Evolutionary conservation across 805 yeast genomes (phyloP).

Genomic region (Komagataella ulmi): DNA sequence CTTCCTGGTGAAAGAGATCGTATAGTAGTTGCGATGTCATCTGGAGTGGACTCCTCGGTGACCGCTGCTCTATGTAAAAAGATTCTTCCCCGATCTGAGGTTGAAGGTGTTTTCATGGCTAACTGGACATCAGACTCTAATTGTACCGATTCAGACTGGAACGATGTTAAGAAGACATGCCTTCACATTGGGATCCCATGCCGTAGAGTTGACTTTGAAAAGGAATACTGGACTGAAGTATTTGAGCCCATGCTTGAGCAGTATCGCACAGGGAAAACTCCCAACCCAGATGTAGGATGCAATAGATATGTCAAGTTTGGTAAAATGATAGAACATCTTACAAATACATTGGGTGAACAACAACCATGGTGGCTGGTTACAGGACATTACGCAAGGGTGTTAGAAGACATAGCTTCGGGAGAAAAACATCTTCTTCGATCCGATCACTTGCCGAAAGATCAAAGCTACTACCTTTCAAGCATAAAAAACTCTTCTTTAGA

Average conservation of each 20-base stretch:
- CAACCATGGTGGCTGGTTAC: conserved; percentile 76
- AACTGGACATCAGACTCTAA: conserved; percentile 57
- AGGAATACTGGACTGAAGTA: conserved; percentile 86
- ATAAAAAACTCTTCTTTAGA: conserved; percentile 31
- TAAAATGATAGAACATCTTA: conserved; percentile 43
- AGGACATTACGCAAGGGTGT: conserved; percentile 64
- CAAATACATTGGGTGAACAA: conserved; percentile 17
- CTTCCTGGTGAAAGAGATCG: conserved; percentile 40
- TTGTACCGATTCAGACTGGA: conserved; percentile 85
- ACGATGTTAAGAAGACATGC: conserved; percentile 60
- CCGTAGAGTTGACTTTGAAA: conserved; percentile 71
- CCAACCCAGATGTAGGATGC: conserved; percentile 91
- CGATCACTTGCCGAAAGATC: conserved; percentile 57
- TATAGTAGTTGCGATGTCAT: conserved; percentile 82
- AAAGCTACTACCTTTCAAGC: conserved; percentile 78
- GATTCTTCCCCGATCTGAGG: conserved; percentile 41
- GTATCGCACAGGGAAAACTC: conserved; percentile 68
- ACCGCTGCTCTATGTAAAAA: conserved; percentile 43
- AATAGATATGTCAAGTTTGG: conserved; percentile 85
- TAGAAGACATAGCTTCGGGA: conserved; percentile 18
- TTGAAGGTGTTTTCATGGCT: conserved; percentile 82
- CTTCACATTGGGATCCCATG: conserved; percentile 49
- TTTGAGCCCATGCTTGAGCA: conserved; percentile 81
- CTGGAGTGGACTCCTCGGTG: conserved; percentile 93
- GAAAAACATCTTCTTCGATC: conserved; percentile 43